Base-by-base conservation (phyloP, 371 early-diverging fungal genomes). In the Mycotypha africana region DNA sequence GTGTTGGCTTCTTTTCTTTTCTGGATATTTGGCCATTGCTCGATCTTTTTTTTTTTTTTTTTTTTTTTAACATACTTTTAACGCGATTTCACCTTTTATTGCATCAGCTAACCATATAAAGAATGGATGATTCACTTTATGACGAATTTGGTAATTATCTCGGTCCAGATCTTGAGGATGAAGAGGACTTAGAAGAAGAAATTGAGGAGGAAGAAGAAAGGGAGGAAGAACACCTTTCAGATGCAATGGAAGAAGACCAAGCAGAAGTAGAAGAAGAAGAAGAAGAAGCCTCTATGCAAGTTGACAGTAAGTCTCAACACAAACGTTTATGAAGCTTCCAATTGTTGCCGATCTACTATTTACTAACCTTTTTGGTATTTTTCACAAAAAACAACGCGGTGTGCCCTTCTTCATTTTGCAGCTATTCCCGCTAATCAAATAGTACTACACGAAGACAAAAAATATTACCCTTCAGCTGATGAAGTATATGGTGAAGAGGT, bases 111-210 rank as follows among this genome's bases (percentile, higher is more conserved):
- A 14, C 9, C 9, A 33, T 11, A 9, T 4, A 5, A 33, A 33
- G 15, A 9, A 33, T 90, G 92, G 88, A 89, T 58, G 89, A 84
- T 56, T 75, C 79, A 39, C 70, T 84, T 35, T 96, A 94, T 60
- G 97, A 96, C 74, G 97, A 96, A 67, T 97, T 95, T 71, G 97
- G 98, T 58, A 98, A 98, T 78, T 97, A 96, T 73, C 86, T 98
- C 60, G 98, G 97, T 21, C 93, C 96, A 25, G 95, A 96, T 46
- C 75, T 95, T 47, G 81, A 84, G 36, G 71, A 70, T n/a, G 76
- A 74, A 21, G 74, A 81, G 41, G 78, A 61, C n/a, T 67, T 66
- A 38, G 41, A 58, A 34, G 61, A 61, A 33, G 23, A 52, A 20
- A 60, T 64, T 43, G 48, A 51, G 32, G 61, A 55, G 31, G 51